Percentiles rank a stretch among this genome's conserved stretches.
phyloP scores from a whole-genome alignment of 371 early-diverging fungal species.

The Lichtheimia hyalospora region DNA sequence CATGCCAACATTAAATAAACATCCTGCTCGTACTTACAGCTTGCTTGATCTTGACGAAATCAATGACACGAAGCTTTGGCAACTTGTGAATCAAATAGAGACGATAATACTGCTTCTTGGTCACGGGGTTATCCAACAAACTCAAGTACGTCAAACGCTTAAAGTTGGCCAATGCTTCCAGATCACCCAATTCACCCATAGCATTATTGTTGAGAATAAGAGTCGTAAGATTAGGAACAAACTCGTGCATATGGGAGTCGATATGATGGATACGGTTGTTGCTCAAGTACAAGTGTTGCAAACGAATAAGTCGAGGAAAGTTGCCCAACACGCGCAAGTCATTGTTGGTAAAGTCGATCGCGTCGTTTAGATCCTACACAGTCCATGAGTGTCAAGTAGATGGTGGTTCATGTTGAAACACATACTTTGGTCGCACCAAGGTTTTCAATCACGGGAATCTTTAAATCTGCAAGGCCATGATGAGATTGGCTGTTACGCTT shows the following conservation, averaged over 20 bases:
- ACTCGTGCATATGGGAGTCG: conserved; percentile 59
- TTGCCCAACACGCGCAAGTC: conserved; percentile 82
- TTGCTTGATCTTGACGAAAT: conserved; percentile 70
- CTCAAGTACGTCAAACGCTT: conserved; percentile 64
- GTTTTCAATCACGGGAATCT: conserved; percentile 92
- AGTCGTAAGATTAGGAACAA: conserved; percentile 75
- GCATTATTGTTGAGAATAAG: conserved; percentile 88
- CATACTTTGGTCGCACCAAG: conserved; percentile 87
- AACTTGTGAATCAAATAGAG: conserved; percentile 79
- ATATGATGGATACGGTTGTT: conserved; percentile 88
- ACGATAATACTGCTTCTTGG: conserved; percentile 78
- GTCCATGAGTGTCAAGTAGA: neutral
- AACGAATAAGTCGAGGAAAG: conserved; percentile 83
- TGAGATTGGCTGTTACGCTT: neutral
- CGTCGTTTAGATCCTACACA: conserved; percentile 83
- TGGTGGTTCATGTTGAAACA: neutral
- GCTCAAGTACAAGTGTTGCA: conserved; percentile 74
- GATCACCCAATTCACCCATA: conserved; percentile 78
- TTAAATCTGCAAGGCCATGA: conserved; percentile 58
- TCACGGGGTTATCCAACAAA: conserved; percentile 87
- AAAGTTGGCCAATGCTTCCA: conserved; percentile 68
- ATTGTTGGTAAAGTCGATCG: conserved; percentile 93
- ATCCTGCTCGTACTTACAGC: neutral
- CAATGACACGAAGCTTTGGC: conserved; percentile 79
- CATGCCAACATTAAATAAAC: neutral